These are phyloP conservation scores for Lyophyllum semitale DNA, from an alignment of 768 basidiomycete genomes.

Conservation along the genomic window DNA sequence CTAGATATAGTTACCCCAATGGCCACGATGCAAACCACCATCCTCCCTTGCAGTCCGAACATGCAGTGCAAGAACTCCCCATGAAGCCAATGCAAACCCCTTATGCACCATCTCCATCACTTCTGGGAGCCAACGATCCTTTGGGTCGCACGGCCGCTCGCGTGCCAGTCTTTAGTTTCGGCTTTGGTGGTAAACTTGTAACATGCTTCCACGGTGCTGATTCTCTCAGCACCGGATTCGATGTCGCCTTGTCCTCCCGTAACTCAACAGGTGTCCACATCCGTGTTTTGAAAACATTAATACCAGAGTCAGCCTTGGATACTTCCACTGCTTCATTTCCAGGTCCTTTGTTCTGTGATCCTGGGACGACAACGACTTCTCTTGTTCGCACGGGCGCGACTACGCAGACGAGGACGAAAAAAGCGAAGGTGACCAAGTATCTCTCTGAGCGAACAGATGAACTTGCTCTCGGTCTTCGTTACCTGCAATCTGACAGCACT, in stretches of 20 bases:
- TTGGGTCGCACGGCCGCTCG: constrained; percentile 71
- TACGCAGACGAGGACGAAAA: constrained; percentile 79
- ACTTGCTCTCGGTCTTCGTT: constrained; percentile 74
- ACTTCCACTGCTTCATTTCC: constrained; percentile 65
- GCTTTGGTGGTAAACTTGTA: constrained; percentile 90
- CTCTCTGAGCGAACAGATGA: constrained; percentile 76
- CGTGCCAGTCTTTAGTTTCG: constrained; percentile 84
- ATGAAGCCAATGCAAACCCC: constrained; percentile 47
- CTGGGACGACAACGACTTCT: constrained; percentile 60
- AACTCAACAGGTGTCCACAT: constrained; percentile 72
- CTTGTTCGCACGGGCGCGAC: constrained; percentile 71
- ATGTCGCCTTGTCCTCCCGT: constrained; percentile 73
- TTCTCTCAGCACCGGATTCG: constrained; percentile 71
- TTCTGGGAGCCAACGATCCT: constrained; percentile 82
- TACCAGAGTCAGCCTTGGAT: constrained; percentile 67
- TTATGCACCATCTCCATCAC: constrained; percentile 85
- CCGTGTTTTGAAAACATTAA: constrained; percentile 64
- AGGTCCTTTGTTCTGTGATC: constrained; percentile 85
- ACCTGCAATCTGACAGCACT: constrained; percentile 52
- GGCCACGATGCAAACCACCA: constrained; percentile 17
- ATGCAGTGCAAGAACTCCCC: constrained; percentile 32
- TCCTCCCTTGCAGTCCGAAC: constrained; percentile 13
- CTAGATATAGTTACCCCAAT: constrained; percentile 26
- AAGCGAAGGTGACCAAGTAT: constrained; percentile 75
- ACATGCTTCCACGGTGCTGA: constrained; percentile 83